Evolutionary conservation across 257 asterid species (phyloP).

Genomic region (Nemophila menziesii): DNA sequence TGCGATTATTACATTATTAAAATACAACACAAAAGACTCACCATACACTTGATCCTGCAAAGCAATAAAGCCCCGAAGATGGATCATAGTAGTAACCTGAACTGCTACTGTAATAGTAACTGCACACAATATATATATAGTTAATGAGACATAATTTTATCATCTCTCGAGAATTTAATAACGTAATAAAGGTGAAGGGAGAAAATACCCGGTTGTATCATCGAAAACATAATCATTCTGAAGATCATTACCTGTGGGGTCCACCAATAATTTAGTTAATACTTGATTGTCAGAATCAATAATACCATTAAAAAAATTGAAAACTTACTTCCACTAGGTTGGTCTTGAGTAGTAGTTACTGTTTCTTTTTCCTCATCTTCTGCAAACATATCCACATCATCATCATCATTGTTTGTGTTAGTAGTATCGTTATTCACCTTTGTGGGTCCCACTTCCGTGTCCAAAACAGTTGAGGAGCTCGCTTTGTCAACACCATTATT

Average conservation of each 20-base stretch:
- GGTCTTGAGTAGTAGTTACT: conserved; percentile 28
- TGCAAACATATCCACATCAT: conserved; percentile 68
- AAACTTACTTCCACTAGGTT: conserved; percentile 37
- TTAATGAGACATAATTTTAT: too few relatives aligned
- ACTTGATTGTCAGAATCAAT: conserved; percentile 12
- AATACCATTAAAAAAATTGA: conserved; percentile 7
- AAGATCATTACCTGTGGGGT: conserved; percentile 52
- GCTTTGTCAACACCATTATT: conserved; percentile 10
- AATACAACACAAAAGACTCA: conserved; percentile 8
- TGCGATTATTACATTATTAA: not conserved
- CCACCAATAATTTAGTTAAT: not conserved
- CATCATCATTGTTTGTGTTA: conserved; percentile 20
- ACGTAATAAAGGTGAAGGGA: conserved; percentile 9
- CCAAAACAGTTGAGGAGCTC: conserved; percentile 8
- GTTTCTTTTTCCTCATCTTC: conserved; percentile 51
- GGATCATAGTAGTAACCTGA: conserved; percentile 92
- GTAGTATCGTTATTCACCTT: conserved; percentile 8
- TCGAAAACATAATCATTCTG: conserved; percentile 67
- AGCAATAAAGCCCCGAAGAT: conserved; percentile 67
- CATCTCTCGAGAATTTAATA: not conserved
- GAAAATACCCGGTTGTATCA: conserved; percentile 71
- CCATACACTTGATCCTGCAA: conserved; percentile 88
- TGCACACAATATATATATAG: conserved; percentile 13
- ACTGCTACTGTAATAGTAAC: conserved; percentile 87
- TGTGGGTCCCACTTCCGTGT: conserved; percentile 8